phyloP scores from a whole-genome alignment of 2,329 filamentous ascomycete species.

The Exophiala calicioides region DNA sequence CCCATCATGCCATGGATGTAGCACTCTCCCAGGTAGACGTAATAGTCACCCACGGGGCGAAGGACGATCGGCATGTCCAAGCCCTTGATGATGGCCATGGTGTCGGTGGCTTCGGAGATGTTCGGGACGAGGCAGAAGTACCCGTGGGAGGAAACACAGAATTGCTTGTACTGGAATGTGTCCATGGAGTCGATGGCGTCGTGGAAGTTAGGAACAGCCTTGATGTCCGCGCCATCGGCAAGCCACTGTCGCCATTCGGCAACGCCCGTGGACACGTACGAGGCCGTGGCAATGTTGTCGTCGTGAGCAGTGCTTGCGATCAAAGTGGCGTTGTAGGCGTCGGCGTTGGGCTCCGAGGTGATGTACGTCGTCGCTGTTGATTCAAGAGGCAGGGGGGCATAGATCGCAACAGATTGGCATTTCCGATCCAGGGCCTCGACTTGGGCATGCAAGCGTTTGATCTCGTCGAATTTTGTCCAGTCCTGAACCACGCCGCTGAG shows the following conservation, averaged over 20 bases:
- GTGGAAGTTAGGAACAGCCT: constrained; percentile 5
- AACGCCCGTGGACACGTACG: constrained; percentile 4
- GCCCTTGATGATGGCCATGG: constrained; percentile 18
- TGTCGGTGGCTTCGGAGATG: constrained; percentile 6
- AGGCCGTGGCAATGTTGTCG: constrained; percentile 8
- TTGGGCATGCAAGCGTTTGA: not conserved
- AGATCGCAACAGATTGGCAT: constrained; percentile 1
- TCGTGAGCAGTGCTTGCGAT: constrained; percentile 14
- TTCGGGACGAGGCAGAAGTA: constrained; percentile 18
- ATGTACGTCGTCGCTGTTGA: constrained; percentile 10
- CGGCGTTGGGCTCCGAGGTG: constrained; percentile 8
- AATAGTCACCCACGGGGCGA: constrained; percentile 10
- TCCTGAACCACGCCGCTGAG: constrained; percentile 9
- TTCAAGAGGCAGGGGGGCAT: too few species aligned
- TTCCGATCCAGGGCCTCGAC: constrained; percentile 5
- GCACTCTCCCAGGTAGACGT: constrained; percentile 15
- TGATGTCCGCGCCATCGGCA: not conserved
- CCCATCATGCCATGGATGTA: constrained; percentile 25
- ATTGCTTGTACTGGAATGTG: constrained; percentile 12
- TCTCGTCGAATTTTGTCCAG: not conserved
- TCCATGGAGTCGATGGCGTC: constrained; percentile 13
- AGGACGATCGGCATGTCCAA: constrained; percentile 18
- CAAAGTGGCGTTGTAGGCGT: constrained; percentile 18
- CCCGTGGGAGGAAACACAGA: constrained; percentile 4
- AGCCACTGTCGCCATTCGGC: constrained; percentile 18